Percentiles rank a stretch among this genome's conserved stretches.
phyloP scores from a whole-genome alignment of 129 eudicot species.

The Kitagawia praeruptora region DNA sequence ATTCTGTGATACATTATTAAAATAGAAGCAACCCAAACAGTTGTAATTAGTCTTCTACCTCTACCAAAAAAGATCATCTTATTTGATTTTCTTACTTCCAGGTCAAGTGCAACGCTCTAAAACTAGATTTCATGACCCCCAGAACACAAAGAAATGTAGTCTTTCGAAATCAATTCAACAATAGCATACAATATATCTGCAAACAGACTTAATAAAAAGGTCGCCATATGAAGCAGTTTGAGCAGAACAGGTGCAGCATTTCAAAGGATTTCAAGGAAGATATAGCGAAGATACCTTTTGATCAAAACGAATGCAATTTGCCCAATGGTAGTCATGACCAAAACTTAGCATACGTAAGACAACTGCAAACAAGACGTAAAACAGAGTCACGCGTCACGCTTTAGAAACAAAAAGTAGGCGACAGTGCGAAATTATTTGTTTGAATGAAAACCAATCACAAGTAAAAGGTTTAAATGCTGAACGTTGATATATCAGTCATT shows the following conservation, averaged over 20 bases:
- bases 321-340: constrained; percentile 92
- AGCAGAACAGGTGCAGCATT: too few relatives aligned
- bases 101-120: not conserved
- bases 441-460: not conserved
- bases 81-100: not conserved
- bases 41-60: not conserved
- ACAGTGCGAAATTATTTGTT: not conserved
- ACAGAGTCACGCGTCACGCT: not conserved
- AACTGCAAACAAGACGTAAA: constrained; percentile 43
- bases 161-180: not conserved
- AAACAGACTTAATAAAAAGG: not conserved
- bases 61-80: not conserved
- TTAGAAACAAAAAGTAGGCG: not conserved
- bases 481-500: not conserved
- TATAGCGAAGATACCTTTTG: constrained; percentile 46
- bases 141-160: not conserved
- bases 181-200: not conserved
- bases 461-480: not conserved
- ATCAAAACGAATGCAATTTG: constrained; percentile 43
- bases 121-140: not conserved
- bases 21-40: not conserved
- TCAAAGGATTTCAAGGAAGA: constrained; percentile 7
- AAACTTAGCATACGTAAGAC: constrained; percentile 93
- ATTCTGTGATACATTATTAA: not conserved
- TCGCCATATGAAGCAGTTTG: too few relatives aligned